Base-by-base conservation (phyloP, 1,284 basidiomycete genomes). In the Malassezia japonica region DNA sequence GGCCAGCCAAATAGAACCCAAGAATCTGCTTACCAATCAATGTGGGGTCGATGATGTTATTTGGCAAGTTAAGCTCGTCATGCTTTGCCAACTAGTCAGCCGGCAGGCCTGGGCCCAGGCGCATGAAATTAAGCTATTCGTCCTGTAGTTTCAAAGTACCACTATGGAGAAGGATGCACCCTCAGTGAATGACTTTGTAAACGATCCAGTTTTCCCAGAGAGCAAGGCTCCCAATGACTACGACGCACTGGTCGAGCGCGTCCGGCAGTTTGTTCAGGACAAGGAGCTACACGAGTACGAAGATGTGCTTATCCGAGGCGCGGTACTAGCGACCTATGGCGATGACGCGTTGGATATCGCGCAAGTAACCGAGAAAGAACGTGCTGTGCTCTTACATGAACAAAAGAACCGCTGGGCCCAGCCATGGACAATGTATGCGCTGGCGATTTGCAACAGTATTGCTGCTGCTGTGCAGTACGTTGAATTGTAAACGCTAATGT, bases 401-500 rank as follows among this genome's bases (percentile, higher is more conserved):
- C 71, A 77, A 23, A 80, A 80, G 1, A 79, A 86, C 70, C 78
- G 70, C 47, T 76, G 75, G 74, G 50, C 56, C 9, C 74, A 76
- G 24, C 72, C 75, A 1, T 51, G 56, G 75, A 59, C 85, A 80
- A 72, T 84, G 7, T 83, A 81, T 65, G 79, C 79, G 62, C 77
- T 81, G 58, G 80, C 80, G 52, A 73, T 79, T 46, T 74, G 81
- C 56, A 78, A 81, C 53, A 81, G 79, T 0, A 64, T 82, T 28
- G 82, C 82, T 3, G 83, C 83, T 9, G 81, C 80, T 31, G 82
- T 84, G 15, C 83, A 84, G 72, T 83, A 83, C 31, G 82, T 81
- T 80, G 81, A 3, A n/a, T n/a, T 6, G 3, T n/a, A 33, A 16
- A 33, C 27, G 16, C 32, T 33, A 3, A 33, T 13, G 16, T n/a